phyloP scores from a whole-genome alignment of 345 rosid genomes.

The Melaleuca alternifolia region DNA sequence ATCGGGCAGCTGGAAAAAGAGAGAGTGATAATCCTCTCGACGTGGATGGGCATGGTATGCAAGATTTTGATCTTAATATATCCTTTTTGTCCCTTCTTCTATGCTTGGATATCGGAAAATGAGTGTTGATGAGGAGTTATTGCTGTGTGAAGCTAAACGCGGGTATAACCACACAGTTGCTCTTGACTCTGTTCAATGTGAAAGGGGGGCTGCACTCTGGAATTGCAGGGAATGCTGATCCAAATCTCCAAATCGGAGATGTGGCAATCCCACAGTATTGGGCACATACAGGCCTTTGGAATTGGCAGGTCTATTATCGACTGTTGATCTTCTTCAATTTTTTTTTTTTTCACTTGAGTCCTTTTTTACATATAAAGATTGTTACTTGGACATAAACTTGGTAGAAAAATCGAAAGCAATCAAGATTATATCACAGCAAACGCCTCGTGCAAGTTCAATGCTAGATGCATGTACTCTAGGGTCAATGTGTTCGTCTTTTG shows the following conservation, averaged over 20 bases:
- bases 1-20: slow-evolving; percentile 31
- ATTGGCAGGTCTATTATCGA: slow-evolving; percentile 43
- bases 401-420: background rate
- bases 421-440: background rate
- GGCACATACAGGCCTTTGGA: slow-evolving; percentile 82
- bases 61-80: background rate
- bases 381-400: background rate
- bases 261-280: slow-evolving; percentile 50
- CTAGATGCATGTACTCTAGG: background rate
- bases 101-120: background rate
- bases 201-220: slow-evolving; percentile 67
- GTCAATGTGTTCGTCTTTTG: rapidly evolving
- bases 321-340: background rate
- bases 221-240: slow-evolving; percentile 66
- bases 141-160: slow-evolving; percentile 44
- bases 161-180: slow-evolving; percentile 47
- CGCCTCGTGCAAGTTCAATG: background rate
- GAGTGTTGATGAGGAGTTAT: background rate
- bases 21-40: slow-evolving; percentile 47
- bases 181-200: slow-evolving; percentile 40
- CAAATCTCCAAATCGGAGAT: slow-evolving; percentile 45
- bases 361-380: background rate
- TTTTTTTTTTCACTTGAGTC: background rate
- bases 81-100: background rate
- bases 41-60: slow-evolving; percentile 58